A percentile compares a stretch with the other conserved stretches of the same genome.
Evolutionary conservation across 192 early-diverging fungal genomes (phyloP).

Genomic region (Coemansia sp.): DNA sequence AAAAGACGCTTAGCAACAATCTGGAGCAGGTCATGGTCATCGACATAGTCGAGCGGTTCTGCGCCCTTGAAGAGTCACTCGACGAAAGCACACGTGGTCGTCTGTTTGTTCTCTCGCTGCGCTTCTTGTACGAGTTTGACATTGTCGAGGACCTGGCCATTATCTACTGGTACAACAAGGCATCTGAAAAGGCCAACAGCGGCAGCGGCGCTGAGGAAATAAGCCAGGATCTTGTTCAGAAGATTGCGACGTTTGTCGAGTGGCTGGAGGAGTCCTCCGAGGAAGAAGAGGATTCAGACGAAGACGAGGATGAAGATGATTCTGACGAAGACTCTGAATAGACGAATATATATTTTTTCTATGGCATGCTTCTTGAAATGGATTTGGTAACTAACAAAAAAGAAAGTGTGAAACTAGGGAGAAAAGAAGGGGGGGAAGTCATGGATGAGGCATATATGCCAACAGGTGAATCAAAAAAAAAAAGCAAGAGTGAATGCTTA

Average conservation of each 20-base stretch:
- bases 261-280: slow-evolving; percentile 77
- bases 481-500: slow-evolving; percentile 28
- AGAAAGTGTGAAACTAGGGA: background rate
- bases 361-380: no score
- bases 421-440: no score
- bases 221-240: slow-evolving; percentile 52
- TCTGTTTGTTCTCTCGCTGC: slow-evolving; percentile 64
- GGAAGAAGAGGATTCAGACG: slow-evolving; percentile 62
- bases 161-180: slow-evolving; percentile 70
- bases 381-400: background rate
- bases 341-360: no score
- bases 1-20: slow-evolving; percentile 63
- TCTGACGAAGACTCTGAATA: slow-evolving; percentile 1
- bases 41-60: slow-evolving; percentile 58
- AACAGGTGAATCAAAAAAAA: background rate
- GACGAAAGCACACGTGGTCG: slow-evolving; percentile 48
- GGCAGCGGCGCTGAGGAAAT: slow-evolving; percentile 30
- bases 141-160: slow-evolving; percentile 82
- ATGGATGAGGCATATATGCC: no score
- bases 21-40: slow-evolving; percentile 77
- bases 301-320: slow-evolving; percentile 34
- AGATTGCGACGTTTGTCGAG: slow-evolving; percentile 66
- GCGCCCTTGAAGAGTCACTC: slow-evolving; percentile 28
- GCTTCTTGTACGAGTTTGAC: slow-evolving; percentile 75
- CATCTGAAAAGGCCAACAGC: slow-evolving; percentile 33